A percentile compares a stretch with the other conserved stretches of the same genome.
phyloP scores from a whole-genome alignment of 1,139 yeast species.

The Nakaseomyces delphensis region DNA sequence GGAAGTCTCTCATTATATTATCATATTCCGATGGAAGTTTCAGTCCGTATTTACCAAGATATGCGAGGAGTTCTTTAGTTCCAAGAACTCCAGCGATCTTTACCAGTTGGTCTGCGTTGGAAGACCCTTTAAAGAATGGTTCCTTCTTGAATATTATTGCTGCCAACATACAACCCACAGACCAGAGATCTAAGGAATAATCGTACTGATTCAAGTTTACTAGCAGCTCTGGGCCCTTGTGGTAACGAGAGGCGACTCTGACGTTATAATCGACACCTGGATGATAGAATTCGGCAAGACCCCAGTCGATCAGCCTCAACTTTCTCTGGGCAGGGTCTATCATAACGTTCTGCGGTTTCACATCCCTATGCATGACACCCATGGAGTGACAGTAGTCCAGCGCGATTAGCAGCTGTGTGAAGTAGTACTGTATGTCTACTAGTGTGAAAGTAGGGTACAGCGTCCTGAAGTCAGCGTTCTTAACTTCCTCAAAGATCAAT shows the following conservation, averaged over 20 bases:
- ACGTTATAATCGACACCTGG: conserved; percentile 73
- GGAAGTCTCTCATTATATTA: conserved; percentile 54
- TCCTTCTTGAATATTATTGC: conserved; percentile 69
- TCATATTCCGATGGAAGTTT: conserved; percentile 59
- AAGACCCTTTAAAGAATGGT: conserved; percentile 71
- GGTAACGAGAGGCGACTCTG: conserved; percentile 71
- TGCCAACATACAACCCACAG: conserved; percentile 74
- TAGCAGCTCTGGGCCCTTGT: conserved; percentile 71
- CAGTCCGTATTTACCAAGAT: conserved; percentile 53
- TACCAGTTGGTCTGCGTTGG: conserved; percentile 71
- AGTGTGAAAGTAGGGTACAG: conserved; percentile 59
- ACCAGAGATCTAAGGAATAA: conserved; percentile 73
- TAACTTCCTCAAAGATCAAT: conserved; percentile 59
- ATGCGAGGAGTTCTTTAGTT: conserved; percentile 54
- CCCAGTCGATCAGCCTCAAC: conserved; percentile 74
- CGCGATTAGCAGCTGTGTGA: conserved; percentile 60
- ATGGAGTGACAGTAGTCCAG: conserved; percentile 70
- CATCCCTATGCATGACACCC: conserved; percentile 82
- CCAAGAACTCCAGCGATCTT: conserved; percentile 73
- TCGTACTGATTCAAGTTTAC: conserved; percentile 70
- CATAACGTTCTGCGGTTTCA: conserved; percentile 79
- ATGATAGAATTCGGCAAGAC: conserved; percentile 74
- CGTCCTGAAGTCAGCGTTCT: conserved; percentile 63
- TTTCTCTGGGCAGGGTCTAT: conserved; percentile 59
- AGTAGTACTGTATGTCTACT: conserved; percentile 59